Conservation (phyloP, 768 basidiomycete genomes). For the Trametes sanguinea region DNA sequence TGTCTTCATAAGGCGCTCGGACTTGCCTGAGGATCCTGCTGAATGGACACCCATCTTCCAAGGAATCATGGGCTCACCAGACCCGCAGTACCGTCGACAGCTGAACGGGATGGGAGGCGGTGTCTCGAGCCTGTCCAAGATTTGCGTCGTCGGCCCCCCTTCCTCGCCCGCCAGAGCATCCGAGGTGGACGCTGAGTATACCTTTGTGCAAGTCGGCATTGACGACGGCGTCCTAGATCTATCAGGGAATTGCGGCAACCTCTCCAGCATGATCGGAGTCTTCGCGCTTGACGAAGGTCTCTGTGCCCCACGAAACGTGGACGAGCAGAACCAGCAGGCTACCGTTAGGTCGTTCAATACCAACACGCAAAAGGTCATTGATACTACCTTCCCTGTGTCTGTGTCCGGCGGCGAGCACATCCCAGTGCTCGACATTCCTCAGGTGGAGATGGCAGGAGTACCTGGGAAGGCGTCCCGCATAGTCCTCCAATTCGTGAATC, state of each 20-base stretch:
- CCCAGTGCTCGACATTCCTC: conserved; percentile 47
- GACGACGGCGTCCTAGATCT: conserved; percentile 62
- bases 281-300: conserved; percentile 71
- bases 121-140: conserved; percentile 72
- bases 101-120: conserved; percentile 85
- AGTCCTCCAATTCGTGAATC: conserved; percentile 63
- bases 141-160: conserved; percentile 62
- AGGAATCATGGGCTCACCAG: conserved; percentile 82
- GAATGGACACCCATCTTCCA: conserved; percentile 66
- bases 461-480: conserved; percentile 66
- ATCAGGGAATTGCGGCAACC: conserved; percentile 76
- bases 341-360: conserved; percentile 69
- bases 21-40: conserved; percentile 51
- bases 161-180: conserved; percentile 41
- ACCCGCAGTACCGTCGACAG: conserved; percentile 65
- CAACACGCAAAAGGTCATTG: conserved; percentile 69
- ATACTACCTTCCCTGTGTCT: conserved; percentile 66
- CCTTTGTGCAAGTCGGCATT: conserved; percentile 60
- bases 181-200: conserved; percentile 67
- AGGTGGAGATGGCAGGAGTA: conserved; percentile 67
- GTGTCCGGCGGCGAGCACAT: conserved; percentile 17
- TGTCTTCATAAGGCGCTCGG: conserved; percentile 56
- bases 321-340: conserved; percentile 24
- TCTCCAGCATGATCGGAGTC: conserved; percentile 71
- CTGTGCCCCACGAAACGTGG: conserved; percentile 33